Base-by-base conservation (phyloP, 148 eudicot species). In the Bassia scoparia region DNA sequence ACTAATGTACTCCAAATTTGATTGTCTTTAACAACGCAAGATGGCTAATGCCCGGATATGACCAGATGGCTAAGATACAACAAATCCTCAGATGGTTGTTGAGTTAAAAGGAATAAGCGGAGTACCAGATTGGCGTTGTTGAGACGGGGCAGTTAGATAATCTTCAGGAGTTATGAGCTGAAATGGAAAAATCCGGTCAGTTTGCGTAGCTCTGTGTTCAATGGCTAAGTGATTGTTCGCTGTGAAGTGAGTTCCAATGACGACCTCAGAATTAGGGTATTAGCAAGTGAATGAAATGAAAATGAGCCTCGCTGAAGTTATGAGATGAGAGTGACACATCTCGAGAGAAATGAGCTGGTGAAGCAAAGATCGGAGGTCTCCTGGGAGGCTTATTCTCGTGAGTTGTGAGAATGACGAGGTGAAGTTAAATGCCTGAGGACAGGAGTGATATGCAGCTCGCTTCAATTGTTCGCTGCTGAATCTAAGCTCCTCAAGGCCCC, bases 271-370 rank as follows among this genome's bases (percentile, higher is more conserved):
- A 26, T 66, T 66, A 24, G 69, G n/a, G 50, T 66, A 43, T 48
- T 48, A 62, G 61, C 76, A 20, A 73, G 48, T 31, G 67, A 73
- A 13, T 54, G 37, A 43, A 73, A 73, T 21, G 76, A 62, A 48
- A 73, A 73, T 37, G n/a, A 62, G 3, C 76, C 76, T 34, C n/a
- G n/a, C 48, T 44, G 9, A 73, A 73, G 59, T 53, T 62, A 48
- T 73, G 61, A 33, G 60, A 62, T 61, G 76, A 73, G 34, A 73
- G 69, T 43, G 76, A 33, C 60, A 73, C 76, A 49, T 73, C 76
- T 73, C 76, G 2, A 73, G 69, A 58, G 48, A 61, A 66, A n/a
- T 61, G 17, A 73, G 76, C 41, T 73, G 16, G 69, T 17, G n/a
- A 73, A 73, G 15, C 61, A n/a, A n/a, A n/a, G 20, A 30, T 30